Evolutionary conservation across 352 stramenopile genomes (phyloP).

Genomic region (Pythium periplocum): DNA sequence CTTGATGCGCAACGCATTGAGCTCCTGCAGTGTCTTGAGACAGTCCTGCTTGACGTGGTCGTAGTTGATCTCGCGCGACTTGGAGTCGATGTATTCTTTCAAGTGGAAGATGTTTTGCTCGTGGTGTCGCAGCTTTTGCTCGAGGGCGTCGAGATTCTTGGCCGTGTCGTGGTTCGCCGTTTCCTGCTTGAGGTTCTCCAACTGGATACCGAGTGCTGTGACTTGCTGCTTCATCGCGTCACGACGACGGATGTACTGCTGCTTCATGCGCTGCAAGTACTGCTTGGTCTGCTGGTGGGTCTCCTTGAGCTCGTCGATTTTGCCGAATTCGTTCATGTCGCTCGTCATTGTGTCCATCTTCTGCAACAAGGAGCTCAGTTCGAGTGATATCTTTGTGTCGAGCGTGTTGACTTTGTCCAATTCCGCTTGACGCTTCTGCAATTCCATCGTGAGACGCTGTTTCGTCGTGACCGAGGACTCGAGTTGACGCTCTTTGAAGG

Average conservation of each 20-base stretch:
- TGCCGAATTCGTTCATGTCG: constrained; percentile 87
- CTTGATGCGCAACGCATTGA: constrained; percentile 70
- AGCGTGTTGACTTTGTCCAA: constrained; percentile 90
- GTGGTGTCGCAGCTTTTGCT: constrained; percentile 88
- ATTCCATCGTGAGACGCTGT: constrained; percentile 78
- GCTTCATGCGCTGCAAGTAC: constrained; percentile 57
- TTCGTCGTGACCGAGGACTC: constrained; percentile 87
- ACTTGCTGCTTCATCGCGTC: constrained; percentile 87
- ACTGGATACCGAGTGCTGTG: constrained; percentile 40
- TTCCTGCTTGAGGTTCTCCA: constrained; percentile 78
- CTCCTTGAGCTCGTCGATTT: constrained; percentile 83
- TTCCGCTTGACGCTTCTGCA: constrained; percentile 84
- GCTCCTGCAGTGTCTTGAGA: constrained; percentile 60
- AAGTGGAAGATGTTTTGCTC: constrained; percentile 92
- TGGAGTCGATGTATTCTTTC: constrained; percentile 85
- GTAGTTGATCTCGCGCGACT: constrained; percentile 87
- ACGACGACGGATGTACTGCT: constrained; percentile 80
- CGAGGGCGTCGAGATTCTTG: constrained; percentile 76
- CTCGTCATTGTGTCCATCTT: constrained; percentile 85
- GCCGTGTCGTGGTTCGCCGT: constrained; percentile 69
- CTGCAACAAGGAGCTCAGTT: constrained; percentile 74
- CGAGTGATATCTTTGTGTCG: constrained; percentile 82
- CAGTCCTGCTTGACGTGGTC: constrained; percentile 82
- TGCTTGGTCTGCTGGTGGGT: constrained; percentile 78
- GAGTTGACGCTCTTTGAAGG: constrained; percentile 91